Evolutionary conservation across 345 rosid species (phyloP), one percentile per base, ranked within the genome.

Genomic region (Pugionium dolabratum): DNA sequence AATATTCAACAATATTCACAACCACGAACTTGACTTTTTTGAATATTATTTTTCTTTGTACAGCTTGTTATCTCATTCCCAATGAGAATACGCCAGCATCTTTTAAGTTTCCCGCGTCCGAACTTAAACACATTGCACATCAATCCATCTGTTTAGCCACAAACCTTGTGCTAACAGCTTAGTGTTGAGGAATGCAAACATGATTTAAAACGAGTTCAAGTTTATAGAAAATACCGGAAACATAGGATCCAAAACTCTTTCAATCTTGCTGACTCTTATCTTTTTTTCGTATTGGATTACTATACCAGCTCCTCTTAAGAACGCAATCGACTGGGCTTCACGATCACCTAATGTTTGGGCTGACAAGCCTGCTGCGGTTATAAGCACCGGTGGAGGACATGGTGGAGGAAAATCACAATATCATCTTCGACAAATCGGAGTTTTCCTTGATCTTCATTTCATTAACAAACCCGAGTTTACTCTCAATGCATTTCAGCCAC

Each of bases 261-360:
- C 7, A 1, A 35, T 44, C 26, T 47, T 18, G 29, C 37, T 67
- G 47, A 45, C 29, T 33, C 6, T 7, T 7, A 11, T 37, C 7
- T 30, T 10, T 1, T 5, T 54, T 26, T 9, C n/a, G 37, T 30
- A 6, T 31, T 42, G 5, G 29, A 44, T 44, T 6, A 6, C 39
- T 33, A n/a, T 59, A 28, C 50, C 58, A 89, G 98, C 82, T 6
- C 86, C 95, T 33, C 63, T 90, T 75, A 93, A 93, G 86, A 93
- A 93, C 60, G 95, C 96, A 0, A 54, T 92, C 3, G 95, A 89
- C 54, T 89, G 98, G 95, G 93, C 88, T 4, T 92, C 98, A 36
- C 67, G 90, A 64, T 4, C 88, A 0, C 91, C 95, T 6, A 87
- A 92, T 37, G 86, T 80, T 42, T 87, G 90, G 86, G 95, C 83